phyloP scores from a whole-genome alignment of 768 basidiomycete genomes.

The Leccinum obscurum region DNA sequence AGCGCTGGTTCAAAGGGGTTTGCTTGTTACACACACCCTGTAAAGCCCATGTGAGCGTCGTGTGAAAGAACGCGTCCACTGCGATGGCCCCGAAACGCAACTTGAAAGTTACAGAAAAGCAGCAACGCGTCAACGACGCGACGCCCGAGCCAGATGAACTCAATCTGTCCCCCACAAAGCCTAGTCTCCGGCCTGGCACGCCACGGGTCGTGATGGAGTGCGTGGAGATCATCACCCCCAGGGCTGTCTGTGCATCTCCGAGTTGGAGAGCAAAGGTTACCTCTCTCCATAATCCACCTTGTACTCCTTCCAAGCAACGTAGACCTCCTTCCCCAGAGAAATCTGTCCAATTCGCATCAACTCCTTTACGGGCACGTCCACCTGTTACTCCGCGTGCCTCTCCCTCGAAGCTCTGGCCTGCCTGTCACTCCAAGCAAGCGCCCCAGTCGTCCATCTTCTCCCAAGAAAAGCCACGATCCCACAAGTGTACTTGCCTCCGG shows the following conservation, averaged over 20 bases:
- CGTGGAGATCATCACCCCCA: slow-evolving; percentile 34
- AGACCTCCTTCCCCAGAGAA: slow-evolving; percentile 3
- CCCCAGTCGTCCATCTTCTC: slow-evolving; percentile 8
- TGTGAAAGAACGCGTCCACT: slow-evolving; percentile 25
- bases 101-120: slow-evolving; percentile 23
- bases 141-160: slow-evolving; percentile 30
- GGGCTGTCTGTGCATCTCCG: slow-evolving; percentile 16
- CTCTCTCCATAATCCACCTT: slow-evolving; percentile 7
- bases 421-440: slow-evolving; percentile 21
- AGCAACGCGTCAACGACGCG: slow-evolving; percentile 1
- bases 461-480: slow-evolving; percentile 13
- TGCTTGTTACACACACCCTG: slow-evolving; percentile 43
- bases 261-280: background rate
- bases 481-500: slow-evolving; percentile 8
- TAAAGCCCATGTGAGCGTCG: slow-evolving; percentile 51
- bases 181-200: slow-evolving; percentile 17
- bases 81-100: slow-evolving; percentile 45
- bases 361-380: slow-evolving; percentile 15
- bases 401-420: slow-evolving; percentile 12
- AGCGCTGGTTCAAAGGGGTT: slow-evolving; percentile 1
- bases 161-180: slow-evolving; percentile 30
- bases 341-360: slow-evolving; percentile 12
- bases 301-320: slow-evolving; percentile 21
- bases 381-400: slow-evolving; percentile 20
- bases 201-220: slow-evolving; percentile 31